Conservation (phyloP, 306 rosid genomes). For the Cucurbita moschata region DNA sequence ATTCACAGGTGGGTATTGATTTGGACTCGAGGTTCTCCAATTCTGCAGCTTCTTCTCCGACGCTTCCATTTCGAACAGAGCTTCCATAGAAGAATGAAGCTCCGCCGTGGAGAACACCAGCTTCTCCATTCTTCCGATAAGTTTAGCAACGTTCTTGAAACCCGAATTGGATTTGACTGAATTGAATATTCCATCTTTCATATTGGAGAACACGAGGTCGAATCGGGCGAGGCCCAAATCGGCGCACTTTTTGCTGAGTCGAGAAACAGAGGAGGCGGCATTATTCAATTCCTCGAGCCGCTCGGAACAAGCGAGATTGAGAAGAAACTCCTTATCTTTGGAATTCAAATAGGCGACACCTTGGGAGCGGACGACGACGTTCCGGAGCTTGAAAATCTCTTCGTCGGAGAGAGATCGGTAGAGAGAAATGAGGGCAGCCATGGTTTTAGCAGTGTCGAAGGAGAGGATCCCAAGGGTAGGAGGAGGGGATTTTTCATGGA, state of each 20-base stretch:
- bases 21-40: constrained; percentile 14
- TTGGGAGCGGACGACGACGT: constrained; percentile 17
- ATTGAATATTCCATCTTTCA: constrained; percentile 17
- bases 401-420: constrained; percentile 41
- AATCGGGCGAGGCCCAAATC: constrained; percentile 12
- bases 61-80: constrained; percentile 24
- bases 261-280: constrained; percentile 29
- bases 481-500: constrained; percentile 6
- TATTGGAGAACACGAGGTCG: constrained; percentile 15
- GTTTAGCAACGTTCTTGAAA: neutral
- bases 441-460: constrained; percentile 47
- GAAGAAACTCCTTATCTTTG: constrained; percentile 31
- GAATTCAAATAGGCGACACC: constrained; percentile 38
- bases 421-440: constrained; percentile 47
- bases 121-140: constrained; percentile 35
- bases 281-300: constrained; percentile 45
- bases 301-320: constrained; percentile 49
- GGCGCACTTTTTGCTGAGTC: constrained; percentile 25
- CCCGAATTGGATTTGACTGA: constrained; percentile 16
- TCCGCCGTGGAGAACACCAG: constrained; percentile 15
- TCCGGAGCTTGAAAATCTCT: constrained; percentile 23
- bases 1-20: constrained; percentile 15
- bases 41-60: constrained; percentile 29
- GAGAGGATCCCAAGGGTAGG: constrained; percentile 39
- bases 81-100: constrained; percentile 30